Percentiles rank a stretch among this genome's conserved stretches.
Conservation (phyloP, 352 stramenopile genomes). For the Phytophthora boehmeriae region DNA sequence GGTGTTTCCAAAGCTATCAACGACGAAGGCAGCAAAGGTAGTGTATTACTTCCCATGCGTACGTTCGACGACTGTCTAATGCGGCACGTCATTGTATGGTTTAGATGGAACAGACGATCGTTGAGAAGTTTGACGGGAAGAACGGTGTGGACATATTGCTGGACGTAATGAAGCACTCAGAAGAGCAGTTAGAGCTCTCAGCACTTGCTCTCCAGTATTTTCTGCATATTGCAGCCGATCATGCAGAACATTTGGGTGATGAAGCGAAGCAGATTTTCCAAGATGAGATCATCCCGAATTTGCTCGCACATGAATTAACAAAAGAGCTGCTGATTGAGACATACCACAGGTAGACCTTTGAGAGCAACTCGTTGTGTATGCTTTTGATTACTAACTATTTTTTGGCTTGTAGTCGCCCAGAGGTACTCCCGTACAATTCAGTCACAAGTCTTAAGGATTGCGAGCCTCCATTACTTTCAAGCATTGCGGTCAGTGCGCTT, state of each 20-base stretch:
- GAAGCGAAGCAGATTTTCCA: slow-evolving; percentile 50
- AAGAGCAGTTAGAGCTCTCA: slow-evolving; percentile 67
- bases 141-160: slow-evolving; percentile 68
- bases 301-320: slow-evolving; percentile 67
- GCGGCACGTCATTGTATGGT: slow-evolving; percentile 5
- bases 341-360: slow-evolving; percentile 47
- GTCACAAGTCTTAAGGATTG: slow-evolving; percentile 42
- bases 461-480: slow-evolving; percentile 64
- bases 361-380: not conserved
- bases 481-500: slow-evolving; percentile 57
- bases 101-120: slow-evolving; percentile 70
- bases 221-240: slow-evolving; percentile 72
- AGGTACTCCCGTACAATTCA: slow-evolving; percentile 65
- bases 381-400: slow-evolving; percentile 4
- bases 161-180: slow-evolving; percentile 71
- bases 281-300: slow-evolving; percentile 55
- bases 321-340: slow-evolving; percentile 81
- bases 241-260: slow-evolving; percentile 45
- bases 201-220: slow-evolving; percentile 85
- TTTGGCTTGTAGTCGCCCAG: slow-evolving; percentile 38
- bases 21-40: slow-evolving; percentile 70
- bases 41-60: not conserved
- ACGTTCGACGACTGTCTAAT: not conserved
- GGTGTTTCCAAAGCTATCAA: slow-evolving; percentile 63
- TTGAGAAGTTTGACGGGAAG: slow-evolving; percentile 49